Evolutionary conservation across 441 rosid genomes (phyloP), one percentile per base, ranked within the genome.

Genomic region (Arabidopsis lyrata): DNA sequence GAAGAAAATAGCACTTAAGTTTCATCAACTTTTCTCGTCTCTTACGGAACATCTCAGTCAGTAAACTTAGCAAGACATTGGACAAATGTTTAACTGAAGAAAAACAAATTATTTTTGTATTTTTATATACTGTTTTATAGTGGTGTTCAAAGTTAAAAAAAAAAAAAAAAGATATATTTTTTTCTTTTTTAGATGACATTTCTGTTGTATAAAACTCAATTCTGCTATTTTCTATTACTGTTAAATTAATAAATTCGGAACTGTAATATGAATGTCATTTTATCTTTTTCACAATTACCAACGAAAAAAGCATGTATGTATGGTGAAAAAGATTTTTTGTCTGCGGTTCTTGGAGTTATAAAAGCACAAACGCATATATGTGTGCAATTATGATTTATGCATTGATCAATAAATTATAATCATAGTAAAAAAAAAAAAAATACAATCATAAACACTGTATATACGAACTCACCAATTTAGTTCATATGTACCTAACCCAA

Each of bases 401-500:
- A 61, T 53, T 22, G 36, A 27, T 55, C 24, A 27, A 61, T 56
- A 22, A 52, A 12, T 60, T 39, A 42, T 24, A 76, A 36, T 39
- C 50, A 69, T 29, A 41, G 65, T 38, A 18, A 18, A 18, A 18
- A 18, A 18, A 18, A 18, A 18, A 18, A 0, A 0, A 18, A 18
- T 18, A 18, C 34, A 76, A 45, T 39, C 50, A 69, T 29, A 41
- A 71, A 47, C 61, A 63, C 48, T 63, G 34, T 63, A 24, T 20
- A 64, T 58, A 61, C 50, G 42, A 50, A 39, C n/a, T 32, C 50
- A 50, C 50, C 41, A 61, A 34, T 50, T 67, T 67, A 78, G 81
- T 78, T 78, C 81, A 67, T 61, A 35, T 73, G 66, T 62, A 54
- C 81, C 81, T 78, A 78, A 78, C 81, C 41, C 66, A 66, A 66